Base-by-base conservation (phyloP, 768 basidiomycete genomes). In the Leccinum aurantiacum region DNA sequence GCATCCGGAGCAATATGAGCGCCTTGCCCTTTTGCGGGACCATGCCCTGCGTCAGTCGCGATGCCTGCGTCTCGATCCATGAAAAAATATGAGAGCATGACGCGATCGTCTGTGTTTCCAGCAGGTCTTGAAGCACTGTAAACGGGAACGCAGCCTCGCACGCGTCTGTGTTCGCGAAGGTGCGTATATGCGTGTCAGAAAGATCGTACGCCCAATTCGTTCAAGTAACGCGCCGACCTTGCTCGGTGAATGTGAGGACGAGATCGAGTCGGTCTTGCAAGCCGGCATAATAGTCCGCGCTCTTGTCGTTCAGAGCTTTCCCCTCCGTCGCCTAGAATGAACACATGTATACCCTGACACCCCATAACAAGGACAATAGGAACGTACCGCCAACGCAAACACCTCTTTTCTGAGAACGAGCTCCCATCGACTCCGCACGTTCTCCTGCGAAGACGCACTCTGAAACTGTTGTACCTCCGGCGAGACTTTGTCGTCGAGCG, bases 1-100 rank as follows among this genome's bases (percentile, higher is more conserved):
- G 78, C 19, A 89, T 89, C 53, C 94, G 85, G 25, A 96, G 80
- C 14, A 97, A 81, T 57, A 90, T 79, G 41, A 95, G 87, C 3
- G 93, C 92, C 71, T 94, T 94, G 60, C 90, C 91, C 74, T 93
- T 93, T 75, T 90, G 86, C 1, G 92, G 91, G 6, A 89, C 82
- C 85, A 94, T 86, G 53, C 83, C 87, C 60, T 84, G 80, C 0
- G 91, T 95, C 38, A 95, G 79, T 15, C 89, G 81, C 15, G 78
- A 74, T 1, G 87, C 83, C 27, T 90, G 86, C 58, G 73, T 73
- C 76, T 95, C 93, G 52, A 95, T 88, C 90, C 92, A 95, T 4
- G 87, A 87, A 75, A 95, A 93, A 24, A 95, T 84, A 63, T 90
- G 87, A 10, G 91, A 91, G 69, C 93, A 95, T 17, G 91, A 93